Conservation (phyloP, 2,329 filamentous ascomycete genomes). For the Beauveria australis region DNA sequence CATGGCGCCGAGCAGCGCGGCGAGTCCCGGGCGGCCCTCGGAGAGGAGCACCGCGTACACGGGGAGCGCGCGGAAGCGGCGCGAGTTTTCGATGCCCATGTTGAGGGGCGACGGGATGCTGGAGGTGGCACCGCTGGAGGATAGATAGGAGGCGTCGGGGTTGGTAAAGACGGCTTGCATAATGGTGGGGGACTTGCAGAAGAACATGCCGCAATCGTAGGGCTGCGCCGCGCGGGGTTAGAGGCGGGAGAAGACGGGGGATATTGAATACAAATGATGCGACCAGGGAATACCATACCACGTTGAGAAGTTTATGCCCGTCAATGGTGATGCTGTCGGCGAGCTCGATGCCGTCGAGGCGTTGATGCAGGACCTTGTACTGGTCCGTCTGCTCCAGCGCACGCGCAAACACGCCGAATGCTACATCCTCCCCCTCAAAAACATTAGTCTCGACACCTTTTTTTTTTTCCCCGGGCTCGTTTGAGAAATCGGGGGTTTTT, state of each 20-base stretch:
- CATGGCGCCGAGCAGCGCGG: conserved; percentile 62
- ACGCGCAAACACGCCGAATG: conserved; percentile 78
- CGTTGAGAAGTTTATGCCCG: conserved; percentile 87
- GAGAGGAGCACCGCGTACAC: conserved; percentile 73
- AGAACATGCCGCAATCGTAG: conserved; percentile 88
- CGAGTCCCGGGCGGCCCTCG: conserved; percentile 63
- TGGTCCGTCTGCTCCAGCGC: conserved; percentile 48
- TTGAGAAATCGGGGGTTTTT: too few relatives aligned
- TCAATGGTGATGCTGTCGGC: conserved; percentile 84
- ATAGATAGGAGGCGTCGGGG: conserved; percentile 76
- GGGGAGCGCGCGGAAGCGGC: conserved; percentile 83
- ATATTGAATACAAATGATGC: background rate
- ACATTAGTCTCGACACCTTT: too few relatives aligned
- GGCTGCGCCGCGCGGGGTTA: conserved; percentile 38
- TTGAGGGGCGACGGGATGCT: conserved; percentile 71
- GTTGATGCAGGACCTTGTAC: conserved; percentile 44
- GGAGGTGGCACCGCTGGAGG: conserved; percentile 23
- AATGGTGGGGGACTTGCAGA: conserved; percentile 55
- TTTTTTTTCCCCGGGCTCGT: too few relatives aligned
- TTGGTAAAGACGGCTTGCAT: conserved; percentile 66
- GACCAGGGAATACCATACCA: conserved; percentile 40
- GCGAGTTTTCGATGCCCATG: conserved; percentile 82
- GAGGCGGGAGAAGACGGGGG: background rate
- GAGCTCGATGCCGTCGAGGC: conserved; percentile 60
- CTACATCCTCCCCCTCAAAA: conserved; percentile 27